These are phyloP conservation scores for Odontarrhena argentea DNA, from an alignment of 345 rosid genomes.

Conservation along the genomic window DNA sequence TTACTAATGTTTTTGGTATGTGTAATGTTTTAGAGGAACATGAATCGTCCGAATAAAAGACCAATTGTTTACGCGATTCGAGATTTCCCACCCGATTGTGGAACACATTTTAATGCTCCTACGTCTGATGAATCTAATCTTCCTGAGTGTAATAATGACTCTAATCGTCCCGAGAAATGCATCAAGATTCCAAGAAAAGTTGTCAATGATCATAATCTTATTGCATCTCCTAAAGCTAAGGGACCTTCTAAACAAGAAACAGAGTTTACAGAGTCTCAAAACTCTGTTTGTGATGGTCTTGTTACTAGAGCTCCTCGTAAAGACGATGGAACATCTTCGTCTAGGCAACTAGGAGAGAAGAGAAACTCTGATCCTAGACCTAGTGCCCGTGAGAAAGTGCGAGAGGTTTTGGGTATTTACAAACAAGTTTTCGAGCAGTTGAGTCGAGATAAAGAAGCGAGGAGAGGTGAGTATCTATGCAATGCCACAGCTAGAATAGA, in stretches of 20 bases:
- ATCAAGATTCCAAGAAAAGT: constrained; percentile 4
- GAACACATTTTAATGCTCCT: neutral
- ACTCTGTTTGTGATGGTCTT: neutral
- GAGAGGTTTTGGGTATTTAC: constrained; percentile 61
- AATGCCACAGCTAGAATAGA: constrained; percentile 53
- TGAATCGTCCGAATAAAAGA: constrained; percentile 4
- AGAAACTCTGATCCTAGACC: neutral
- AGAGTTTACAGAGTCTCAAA: neutral
- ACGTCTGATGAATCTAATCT: neutral
- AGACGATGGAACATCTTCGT: neutral
- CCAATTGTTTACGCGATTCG: constrained; percentile 13
- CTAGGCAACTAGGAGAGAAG: neutral
- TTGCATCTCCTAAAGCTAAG: neutral
- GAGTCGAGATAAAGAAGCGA: constrained; percentile 64
- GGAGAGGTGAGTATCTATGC: constrained; percentile 30
- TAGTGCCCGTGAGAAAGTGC: constrained; percentile 47
- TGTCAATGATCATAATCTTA: neutral
- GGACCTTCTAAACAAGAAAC: neutral
- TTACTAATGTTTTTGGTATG: neutral
- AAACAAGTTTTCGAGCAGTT: constrained; percentile 59
- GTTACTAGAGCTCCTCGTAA: neutral
- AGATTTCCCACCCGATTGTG: constrained; percentile 32
- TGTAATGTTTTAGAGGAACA: constrained; percentile 12
- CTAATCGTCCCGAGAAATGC: neutral
- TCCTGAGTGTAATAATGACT: neutral